Conservation (phyloP, 1,139 yeast genomes). For the Yamadazyma triangularis region DNA sequence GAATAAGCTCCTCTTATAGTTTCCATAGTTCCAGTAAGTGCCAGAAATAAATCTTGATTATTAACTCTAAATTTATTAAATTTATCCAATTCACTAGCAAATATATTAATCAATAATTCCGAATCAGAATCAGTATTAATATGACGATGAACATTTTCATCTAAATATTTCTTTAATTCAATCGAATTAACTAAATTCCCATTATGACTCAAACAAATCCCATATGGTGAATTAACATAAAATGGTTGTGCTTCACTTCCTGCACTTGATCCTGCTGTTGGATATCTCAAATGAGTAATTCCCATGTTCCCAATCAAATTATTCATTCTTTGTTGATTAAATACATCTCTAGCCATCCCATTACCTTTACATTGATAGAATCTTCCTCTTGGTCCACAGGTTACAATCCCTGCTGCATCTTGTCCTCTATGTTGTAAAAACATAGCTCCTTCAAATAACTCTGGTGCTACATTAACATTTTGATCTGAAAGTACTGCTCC, state of each 20-base stretch:
- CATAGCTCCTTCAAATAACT: slow-evolving; percentile 87
- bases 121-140: slow-evolving; percentile 96
- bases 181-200: slow-evolving; percentile 91
- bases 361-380: slow-evolving; percentile 97
- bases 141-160: slow-evolving; percentile 93
- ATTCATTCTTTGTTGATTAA: slow-evolving; percentile 74
- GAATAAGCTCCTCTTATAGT: slow-evolving; percentile 94
- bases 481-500: slow-evolving; percentile 85
- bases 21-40: slow-evolving; percentile 76
- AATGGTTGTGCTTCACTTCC: slow-evolving; percentile 98
- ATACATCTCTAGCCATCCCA: slow-evolving; percentile 98
- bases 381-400: slow-evolving; percentile 92
- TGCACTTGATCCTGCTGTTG: slow-evolving; percentile 98
- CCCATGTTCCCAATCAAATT: slow-evolving; percentile 94
- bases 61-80: slow-evolving; percentile 92
- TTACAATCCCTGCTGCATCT: slow-evolving; percentile 99
- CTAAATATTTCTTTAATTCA: slow-evolving; percentile 73
- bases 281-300: slow-evolving; percentile 89
- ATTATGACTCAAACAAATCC: slow-evolving; percentile 84
- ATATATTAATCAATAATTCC: slow-evolving; percentile 80
- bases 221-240: slow-evolving; percentile 95
- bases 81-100: slow-evolving; percentile 88
- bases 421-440: slow-evolving; percentile 97
- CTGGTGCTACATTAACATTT: slow-evolving; percentile 73
- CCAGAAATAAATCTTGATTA: slow-evolving; percentile 82